Base-by-base conservation (phyloP, 441 rosid genomes). In the Syzygium syzygioides region DNA sequence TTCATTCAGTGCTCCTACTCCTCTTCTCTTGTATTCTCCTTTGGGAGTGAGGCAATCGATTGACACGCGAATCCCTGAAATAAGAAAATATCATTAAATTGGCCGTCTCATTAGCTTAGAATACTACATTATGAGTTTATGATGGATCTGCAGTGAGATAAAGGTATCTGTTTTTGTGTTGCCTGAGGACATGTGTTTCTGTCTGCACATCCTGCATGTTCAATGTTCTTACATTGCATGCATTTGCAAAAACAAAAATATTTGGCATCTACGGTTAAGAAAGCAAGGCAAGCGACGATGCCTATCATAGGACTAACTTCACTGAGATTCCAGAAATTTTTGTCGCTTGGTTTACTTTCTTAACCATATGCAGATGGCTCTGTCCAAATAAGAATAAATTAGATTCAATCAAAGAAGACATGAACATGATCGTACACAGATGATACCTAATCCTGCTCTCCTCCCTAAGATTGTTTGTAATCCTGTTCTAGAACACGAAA, bases 21-120 rank as follows among this genome's bases (percentile, higher is more conserved):
- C 98, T 91, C 90, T 92, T 17, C 94, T 96, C 66, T 92, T 93
- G 88, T 96, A 92, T 83, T 89, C 90, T 34, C 95, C 97, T 55
- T 92, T 92, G 30, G 92, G 88, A 2, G 71, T 88, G 93, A 95
- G 94, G 92, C 99, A 97, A 2, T 97, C 97, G 30, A 96, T 94
- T 17, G 93, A 94, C 79, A 96, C 96, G 0, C 91, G 92, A 55
- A 97, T 96, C 86, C 99, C 99, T 96, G 89, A 12, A 60, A 17
- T 88, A 64, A 87, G 12, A 18, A 53, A 28, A 15, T 86, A 64
- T 9, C 34, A 52, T 14, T 68, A 17, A 48, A 66, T 32, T 26
- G 41, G 26, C 55, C 26, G 34, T 57, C 68, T 28, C 80, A 3
- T 37, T 71, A 68, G 48, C 48, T 10, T 68, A 26, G 23, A 37